Evolutionary conservation across 108 stramenopile species (phyloP).

Genomic region (Fistulifera solaris): DNA sequence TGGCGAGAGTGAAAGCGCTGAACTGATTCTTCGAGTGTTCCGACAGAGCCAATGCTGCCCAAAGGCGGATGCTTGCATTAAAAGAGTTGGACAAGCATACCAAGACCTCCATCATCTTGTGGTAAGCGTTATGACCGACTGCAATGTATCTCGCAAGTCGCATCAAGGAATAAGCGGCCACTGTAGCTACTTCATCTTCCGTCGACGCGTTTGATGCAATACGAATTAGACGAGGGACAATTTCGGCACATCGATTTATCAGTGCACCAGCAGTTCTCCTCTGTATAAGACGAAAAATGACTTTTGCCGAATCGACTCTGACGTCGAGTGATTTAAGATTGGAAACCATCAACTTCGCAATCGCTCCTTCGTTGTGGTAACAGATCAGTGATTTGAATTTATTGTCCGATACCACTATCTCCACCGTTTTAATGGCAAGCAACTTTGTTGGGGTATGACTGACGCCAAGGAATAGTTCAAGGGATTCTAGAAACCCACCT

Average conservation of each 20-base stretch:
- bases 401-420: too few relatives aligned
- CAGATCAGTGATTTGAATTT: too few relatives aligned
- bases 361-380: too few relatives aligned
- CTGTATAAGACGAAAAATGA: too few relatives aligned
- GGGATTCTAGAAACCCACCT: neutral
- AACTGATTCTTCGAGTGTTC: neutral
- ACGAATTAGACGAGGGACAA: neutral
- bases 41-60: neutral
- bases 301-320: too few relatives aligned
- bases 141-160: neutral
- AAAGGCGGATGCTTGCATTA: neutral
- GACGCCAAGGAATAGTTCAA: neutral
- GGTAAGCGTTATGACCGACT: neutral
- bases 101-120: neutral
- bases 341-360: too few relatives aligned
- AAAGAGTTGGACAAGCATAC: neutral
- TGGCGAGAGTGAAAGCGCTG: too few relatives aligned
- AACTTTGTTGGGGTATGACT: too few relatives aligned
- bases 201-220: neutral
- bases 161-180: neutral
- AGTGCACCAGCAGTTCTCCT: too few relatives aligned
- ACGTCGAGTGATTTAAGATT: too few relatives aligned
- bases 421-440: too few relatives aligned
- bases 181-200: neutral
- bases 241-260: neutral